phyloP scores from a whole-genome alignment of 495 filamentous ascomycete genomes.

The Trichoderma asperelloides region DNA sequence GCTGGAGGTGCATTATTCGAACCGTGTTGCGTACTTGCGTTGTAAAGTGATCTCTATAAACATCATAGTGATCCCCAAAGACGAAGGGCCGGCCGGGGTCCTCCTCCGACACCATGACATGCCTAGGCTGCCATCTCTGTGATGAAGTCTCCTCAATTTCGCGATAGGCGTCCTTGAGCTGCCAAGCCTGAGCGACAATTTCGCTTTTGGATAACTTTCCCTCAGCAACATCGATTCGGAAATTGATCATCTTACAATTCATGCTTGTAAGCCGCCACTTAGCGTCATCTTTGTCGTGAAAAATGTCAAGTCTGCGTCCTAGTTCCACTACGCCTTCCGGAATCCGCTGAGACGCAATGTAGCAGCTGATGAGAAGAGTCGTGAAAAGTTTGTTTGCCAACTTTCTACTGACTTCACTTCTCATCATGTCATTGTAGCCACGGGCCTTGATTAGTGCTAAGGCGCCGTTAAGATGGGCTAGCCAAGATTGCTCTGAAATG shows the following conservation, averaged over 20 bases:
- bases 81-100: constrained; percentile 9
- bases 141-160: background rate
- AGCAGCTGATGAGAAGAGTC: constrained; percentile 20
- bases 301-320: constrained; percentile 13
- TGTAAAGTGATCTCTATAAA: constrained; percentile 18
- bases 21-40: constrained; percentile 22
- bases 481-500: constrained; percentile 14
- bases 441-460: constrained; percentile 23
- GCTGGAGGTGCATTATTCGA: constrained; percentile 20
- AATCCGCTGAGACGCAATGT: constrained; percentile 13
- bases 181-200: background rate
- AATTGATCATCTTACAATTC: background rate
- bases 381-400: constrained; percentile 17
- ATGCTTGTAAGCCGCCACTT: background rate
- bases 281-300: background rate
- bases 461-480: constrained; percentile 25
- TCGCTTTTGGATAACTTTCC: background rate
- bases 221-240: background rate
- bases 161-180: background rate
- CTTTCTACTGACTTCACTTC: constrained; percentile 11
- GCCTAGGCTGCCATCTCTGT: constrained; percentile 16
- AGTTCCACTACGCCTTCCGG: constrained; percentile 17
- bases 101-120: constrained; percentile 10
- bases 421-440: constrained; percentile 13
- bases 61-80: constrained; percentile 15